phyloP scores from a whole-genome alignment of 73 alveolate species.

The Paramecium sonneborni region DNA sequence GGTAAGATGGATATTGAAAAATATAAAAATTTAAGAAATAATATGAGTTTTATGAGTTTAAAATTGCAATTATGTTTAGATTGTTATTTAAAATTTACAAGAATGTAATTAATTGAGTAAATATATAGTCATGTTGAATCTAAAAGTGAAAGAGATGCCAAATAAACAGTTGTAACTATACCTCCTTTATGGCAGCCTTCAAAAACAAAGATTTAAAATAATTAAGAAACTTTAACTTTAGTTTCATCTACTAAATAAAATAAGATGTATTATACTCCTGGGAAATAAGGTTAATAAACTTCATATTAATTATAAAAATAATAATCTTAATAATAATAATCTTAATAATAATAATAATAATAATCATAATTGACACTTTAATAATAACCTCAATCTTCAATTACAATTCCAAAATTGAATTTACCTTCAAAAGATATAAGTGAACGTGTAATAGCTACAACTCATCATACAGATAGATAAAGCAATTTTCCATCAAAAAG shows the following conservation, averaged over 20 bases:
- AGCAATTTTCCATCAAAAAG: conserved; percentile 40
- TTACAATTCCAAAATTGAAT: background rate
- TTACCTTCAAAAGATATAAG: background rate
- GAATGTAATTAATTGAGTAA: background rate
- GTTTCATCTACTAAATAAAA: background rate
- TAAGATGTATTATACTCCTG: background rate
- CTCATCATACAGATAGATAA: conserved; percentile 23
- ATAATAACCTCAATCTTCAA: background rate
- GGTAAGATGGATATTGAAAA: conserved; percentile 51
- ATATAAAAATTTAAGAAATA: conserved; percentile 21
- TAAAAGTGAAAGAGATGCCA: conserved; percentile 33
- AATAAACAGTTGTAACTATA: background rate
- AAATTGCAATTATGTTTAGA: conserved; percentile 28
- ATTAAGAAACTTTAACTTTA: background rate
- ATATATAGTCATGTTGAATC: conserved; percentile 20
- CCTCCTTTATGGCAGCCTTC: background rate
- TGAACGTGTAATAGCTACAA: background rate
- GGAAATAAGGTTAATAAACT: background rate
- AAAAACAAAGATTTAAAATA: background rate
- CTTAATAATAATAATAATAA: background rate
- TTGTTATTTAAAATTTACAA: conserved; percentile 25
- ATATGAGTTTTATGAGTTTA: background rate
- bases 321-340: background rate
- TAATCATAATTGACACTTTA: background rate
- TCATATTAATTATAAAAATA: background rate